Evolutionary conservation across 2,329 filamentous ascomycete genomes (phyloP), one percentile per base, ranked within the genome.

Genomic region (Fusarium zealandicum): DNA sequence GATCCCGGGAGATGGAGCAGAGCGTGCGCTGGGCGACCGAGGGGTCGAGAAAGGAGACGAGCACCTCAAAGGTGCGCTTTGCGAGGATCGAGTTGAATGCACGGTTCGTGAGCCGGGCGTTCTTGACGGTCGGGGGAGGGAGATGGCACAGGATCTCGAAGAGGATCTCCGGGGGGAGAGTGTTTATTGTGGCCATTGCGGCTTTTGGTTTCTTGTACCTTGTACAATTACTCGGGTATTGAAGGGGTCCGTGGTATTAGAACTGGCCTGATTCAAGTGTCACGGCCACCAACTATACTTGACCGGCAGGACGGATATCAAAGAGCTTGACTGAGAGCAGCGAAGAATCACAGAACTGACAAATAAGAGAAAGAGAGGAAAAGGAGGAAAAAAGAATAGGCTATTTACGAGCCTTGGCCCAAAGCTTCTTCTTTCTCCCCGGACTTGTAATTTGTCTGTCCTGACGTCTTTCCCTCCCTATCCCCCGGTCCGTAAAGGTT

Each of bases 1-100:
- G 63, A 40, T 70, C 62, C 17, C 56, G 46, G 5, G 68, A 61
- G 11, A 63, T 56, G 11, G 35, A 8, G 11, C 63, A 41, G 28
- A 72, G 55, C 18, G 65, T 69, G 18, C 47, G 38, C 30, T 63
- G 44, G 17, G 71, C 70, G 37, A 59, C 43, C 14, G 35, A 38
- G 2, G 66, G 63, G 54, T 74, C 66, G 18, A 71, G 48, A 49
- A 74, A 74, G 20, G 63, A 65, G 33, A 65, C 54, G 42, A 74
- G 69, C 11, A 56, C 51, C 35, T 49, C 27, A 52, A 73, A 74
- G 8, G 65, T 60, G 22, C 54, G 57, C 22, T 63, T 60, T 31
- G 66, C 61, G 40, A 73, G 68, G 45, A 70, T 51, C 53, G 57
- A 49, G 54, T 73, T 72, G 68, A 74, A 72, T 16, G 61, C 54